Conservation (phyloP, 495 filamentous ascomycete species). For the Talaromyces borbonicus region DNA sequence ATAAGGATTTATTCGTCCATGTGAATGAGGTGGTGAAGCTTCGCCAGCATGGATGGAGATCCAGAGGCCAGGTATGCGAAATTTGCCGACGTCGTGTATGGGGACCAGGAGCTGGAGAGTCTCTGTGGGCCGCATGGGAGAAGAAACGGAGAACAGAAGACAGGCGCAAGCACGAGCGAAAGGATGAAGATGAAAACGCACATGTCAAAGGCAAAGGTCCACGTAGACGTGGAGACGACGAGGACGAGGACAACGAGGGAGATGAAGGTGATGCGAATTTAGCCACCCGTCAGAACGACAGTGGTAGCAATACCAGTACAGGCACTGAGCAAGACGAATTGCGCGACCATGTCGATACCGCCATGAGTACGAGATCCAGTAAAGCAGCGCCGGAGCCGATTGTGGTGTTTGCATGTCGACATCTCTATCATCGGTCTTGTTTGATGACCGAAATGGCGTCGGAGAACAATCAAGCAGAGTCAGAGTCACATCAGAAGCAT, state of each 20-base stretch:
- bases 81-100: slow-evolving; percentile 74
- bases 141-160: slow-evolving; percentile 41
- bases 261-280: not conserved
- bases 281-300: not conserved
- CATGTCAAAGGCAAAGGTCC: slow-evolving; percentile 35
- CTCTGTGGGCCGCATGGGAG: slow-evolving; percentile 77
- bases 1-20: slow-evolving; percentile 80
- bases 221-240: slow-evolving; percentile 1
- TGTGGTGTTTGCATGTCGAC: slow-evolving; percentile 46
- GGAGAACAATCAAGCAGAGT: not conserved
- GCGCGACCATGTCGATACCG: too few relatives aligned
- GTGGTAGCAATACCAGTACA: not conserved
- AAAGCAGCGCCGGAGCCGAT: slow-evolving; percentile 12
- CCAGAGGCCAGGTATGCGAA: slow-evolving; percentile 77
- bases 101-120: slow-evolving; percentile 75
- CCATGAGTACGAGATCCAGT: not conserved
- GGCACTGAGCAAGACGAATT: too few relatives aligned
- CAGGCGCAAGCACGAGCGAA: slow-evolving; percentile 18
- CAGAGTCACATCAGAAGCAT: slow-evolving; percentile 9
- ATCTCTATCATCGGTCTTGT: slow-evolving; percentile 43
- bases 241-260: not conserved
- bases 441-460: slow-evolving; percentile 19
- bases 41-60: slow-evolving; percentile 83
- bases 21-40: slow-evolving; percentile 65
- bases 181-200: slow-evolving; percentile 18